Base-by-base conservation (phyloP, 345 rosid species). In the Salix caprea region DNA sequence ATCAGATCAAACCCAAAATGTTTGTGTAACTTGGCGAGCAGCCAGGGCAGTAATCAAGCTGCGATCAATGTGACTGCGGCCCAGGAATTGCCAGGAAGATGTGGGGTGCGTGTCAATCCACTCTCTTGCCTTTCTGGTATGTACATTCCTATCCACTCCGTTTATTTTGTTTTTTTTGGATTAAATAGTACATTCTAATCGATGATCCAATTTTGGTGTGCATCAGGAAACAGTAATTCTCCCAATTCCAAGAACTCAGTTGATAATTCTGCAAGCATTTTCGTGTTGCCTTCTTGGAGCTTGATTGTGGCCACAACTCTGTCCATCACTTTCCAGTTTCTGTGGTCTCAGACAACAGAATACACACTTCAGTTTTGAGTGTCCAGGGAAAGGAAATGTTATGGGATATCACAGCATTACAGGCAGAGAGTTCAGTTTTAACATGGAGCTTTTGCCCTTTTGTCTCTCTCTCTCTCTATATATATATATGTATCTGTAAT, bases 101-200 rank as follows among this genome's bases (percentile, higher is more conserved):
- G 96, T 74, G 97, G 96, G 4, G 86, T 83, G 48, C 91, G 78
- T 56, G 86, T 92, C 67, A 92, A 90, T 56, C 97, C 94, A 5
- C 64, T 92, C 11, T 77, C 74, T 36, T 92, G 96, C 86, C 77
- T 90, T 60, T 4, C 71, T 44, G 77, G 62, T 74, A 34, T 34
- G 6, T 1, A 14, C 2, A 24, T 69, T 21, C 67, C 46, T 1
- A 7, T n/a, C 37, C 18, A 3, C 10, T 40, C 36, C 37, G 18
- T 12, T 14, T 5, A 7, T 26, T 12, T 14, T 5, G 2, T 26
- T 23, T 3, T 64, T 26, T 0, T 4, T 28, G 34, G 14, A 64
- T 4, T n/a, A 64, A 64, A 64, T n/a, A 23, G 9, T 46, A 11
- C 18, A 3, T 12, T 4, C 5, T 46, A 46, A 46, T 46, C 1